A percentile compares a stretch with the other conserved stretches of the same genome.
phyloP scores from a whole-genome alignment of 179 eudicot species.

The Heliamphora pulchella region DNA sequence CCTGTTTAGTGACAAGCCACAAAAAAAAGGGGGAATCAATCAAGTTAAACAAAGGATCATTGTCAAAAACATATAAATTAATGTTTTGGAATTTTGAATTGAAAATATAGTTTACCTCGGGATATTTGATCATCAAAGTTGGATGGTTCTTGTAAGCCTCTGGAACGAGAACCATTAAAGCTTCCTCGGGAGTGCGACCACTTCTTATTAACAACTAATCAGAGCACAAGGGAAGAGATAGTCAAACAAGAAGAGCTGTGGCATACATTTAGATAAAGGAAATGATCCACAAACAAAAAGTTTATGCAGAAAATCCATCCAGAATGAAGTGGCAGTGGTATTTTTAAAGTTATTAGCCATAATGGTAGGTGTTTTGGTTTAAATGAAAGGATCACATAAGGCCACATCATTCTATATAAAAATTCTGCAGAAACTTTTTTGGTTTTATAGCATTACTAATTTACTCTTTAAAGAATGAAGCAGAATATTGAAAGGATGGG shows the following conservation, averaged over 20 bases:
- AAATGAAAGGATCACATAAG: too few relatives aligned
- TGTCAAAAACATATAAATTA: background rate
- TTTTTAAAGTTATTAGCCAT: too few relatives aligned
- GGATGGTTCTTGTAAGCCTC: constrained; percentile 99
- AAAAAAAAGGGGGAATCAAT: background rate
- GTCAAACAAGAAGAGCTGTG: constrained; percentile 3
- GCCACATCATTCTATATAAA: too few relatives aligned
- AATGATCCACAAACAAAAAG: too few relatives aligned
- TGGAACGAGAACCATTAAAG: constrained; percentile 94
- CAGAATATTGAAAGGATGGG: background rate
- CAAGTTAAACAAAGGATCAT: background rate
- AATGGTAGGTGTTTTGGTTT: too few relatives aligned
- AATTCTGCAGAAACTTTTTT: too few relatives aligned
- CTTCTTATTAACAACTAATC: constrained; percentile 83
- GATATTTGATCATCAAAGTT: constrained; percentile 77
- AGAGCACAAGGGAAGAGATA: constrained; percentile 13
- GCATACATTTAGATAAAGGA: background rate
- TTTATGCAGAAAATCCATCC: too few relatives aligned
- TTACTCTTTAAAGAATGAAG: constrained; percentile 1
- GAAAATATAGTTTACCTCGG: constrained; percentile 55
- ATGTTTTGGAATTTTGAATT: constrained; percentile 4
- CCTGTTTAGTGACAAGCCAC: background rate
- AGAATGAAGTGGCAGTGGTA: too few relatives aligned
- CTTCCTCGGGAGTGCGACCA: constrained; percentile 96
- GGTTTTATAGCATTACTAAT: too few relatives aligned